Conservation (phyloP, 225 moss, liverwort and hornwort species). For the Polytrichum commune region DNA sequence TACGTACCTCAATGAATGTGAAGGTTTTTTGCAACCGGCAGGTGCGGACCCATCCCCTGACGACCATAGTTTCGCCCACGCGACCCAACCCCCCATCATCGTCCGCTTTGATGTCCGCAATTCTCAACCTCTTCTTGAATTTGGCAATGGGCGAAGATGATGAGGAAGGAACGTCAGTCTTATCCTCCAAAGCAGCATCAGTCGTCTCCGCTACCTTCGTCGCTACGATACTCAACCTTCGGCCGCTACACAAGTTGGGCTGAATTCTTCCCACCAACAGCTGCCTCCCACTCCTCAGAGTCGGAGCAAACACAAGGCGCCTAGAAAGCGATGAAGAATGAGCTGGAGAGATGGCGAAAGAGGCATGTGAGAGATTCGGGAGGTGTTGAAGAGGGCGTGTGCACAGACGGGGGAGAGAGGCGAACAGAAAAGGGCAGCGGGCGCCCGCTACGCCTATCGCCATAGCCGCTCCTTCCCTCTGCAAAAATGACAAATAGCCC, state of each 20-base stretch:
- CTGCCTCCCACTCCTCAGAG: neutral
- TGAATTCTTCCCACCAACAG: constrained; percentile 7
- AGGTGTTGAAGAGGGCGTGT: too few relatives aligned
- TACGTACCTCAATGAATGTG: constrained; percentile 78
- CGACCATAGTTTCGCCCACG: constrained; percentile 71
- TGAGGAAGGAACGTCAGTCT: constrained; percentile 19
- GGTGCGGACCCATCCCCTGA: constrained; percentile 93
- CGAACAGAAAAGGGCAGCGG: too few relatives aligned
- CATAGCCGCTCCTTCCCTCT: too few relatives aligned
- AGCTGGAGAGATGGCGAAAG: too few relatives aligned
- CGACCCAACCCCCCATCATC: constrained; percentile 71
- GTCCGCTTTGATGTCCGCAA: constrained; percentile 72
- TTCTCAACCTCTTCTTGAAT: constrained; percentile 68
- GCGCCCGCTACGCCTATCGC: too few relatives aligned
- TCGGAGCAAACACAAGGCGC: neutral
- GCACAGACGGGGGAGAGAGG: too few relatives aligned
- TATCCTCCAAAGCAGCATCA: constrained; percentile 32
- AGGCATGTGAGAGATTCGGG: too few relatives aligned
- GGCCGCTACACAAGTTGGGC: constrained; percentile 5
- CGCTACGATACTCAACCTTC: constrained; percentile 42
- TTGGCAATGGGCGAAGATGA: constrained; percentile 51
- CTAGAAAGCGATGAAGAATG: neutral
- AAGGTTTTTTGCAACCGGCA: constrained; percentile 90
- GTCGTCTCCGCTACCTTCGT: constrained; percentile 51
- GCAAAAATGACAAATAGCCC: too few relatives aligned